These are phyloP conservation scores for Globisporangium takayamanum DNA, from an alignment of 352 stramenopile genomes.

Conservation along the genomic window DNA sequence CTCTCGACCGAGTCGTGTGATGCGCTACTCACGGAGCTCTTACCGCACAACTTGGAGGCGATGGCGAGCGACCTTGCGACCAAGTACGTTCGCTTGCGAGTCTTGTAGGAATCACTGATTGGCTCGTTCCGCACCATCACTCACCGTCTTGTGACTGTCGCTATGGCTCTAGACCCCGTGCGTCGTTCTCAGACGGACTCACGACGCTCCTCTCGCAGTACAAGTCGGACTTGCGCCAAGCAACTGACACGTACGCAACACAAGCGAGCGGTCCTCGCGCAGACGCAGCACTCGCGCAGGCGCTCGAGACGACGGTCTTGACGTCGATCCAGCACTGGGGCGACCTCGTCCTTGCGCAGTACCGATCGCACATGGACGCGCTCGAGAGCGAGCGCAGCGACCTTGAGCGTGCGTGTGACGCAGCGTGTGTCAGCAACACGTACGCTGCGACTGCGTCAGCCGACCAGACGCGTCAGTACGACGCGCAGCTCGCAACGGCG, in stretches of 20 bases:
- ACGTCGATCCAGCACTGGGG: slow-evolving; percentile 43
- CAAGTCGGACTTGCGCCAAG: slow-evolving; percentile 40
- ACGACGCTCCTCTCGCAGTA: slow-evolving; percentile 46
- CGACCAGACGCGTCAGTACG: slow-evolving; percentile 42
- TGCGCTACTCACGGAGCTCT: slow-evolving; percentile 16
- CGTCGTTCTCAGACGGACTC: slow-evolving; percentile 48
- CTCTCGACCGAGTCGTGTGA: slow-evolving; percentile 12
- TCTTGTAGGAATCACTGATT: background rate
- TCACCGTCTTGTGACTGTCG: background rate
- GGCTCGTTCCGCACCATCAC: background rate
- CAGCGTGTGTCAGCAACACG: slow-evolving; percentile 20
- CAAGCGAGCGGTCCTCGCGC: slow-evolving; percentile 20
- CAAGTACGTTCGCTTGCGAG: slow-evolving; percentile 4
- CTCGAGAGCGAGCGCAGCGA: slow-evolving; percentile 22
- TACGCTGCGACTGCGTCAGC: slow-evolving; percentile 21
- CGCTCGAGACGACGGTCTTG: slow-evolving; percentile 29
- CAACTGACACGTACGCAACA: slow-evolving; percentile 34
- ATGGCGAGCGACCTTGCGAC: slow-evolving; percentile 28
- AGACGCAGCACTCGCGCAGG: slow-evolving; percentile 25
- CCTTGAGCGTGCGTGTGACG: slow-evolving; percentile 22
- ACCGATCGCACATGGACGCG: slow-evolving; percentile 30
- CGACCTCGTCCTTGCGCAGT: slow-evolving; percentile 38
- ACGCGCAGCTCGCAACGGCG: slow-evolving; percentile 31
- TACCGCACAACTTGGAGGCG: slow-evolving; percentile 34
- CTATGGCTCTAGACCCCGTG: slow-evolving; percentile 18